phyloP scores from a whole-genome alignment of 495 filamentous ascomycete species.

The Penicillium herquei region DNA sequence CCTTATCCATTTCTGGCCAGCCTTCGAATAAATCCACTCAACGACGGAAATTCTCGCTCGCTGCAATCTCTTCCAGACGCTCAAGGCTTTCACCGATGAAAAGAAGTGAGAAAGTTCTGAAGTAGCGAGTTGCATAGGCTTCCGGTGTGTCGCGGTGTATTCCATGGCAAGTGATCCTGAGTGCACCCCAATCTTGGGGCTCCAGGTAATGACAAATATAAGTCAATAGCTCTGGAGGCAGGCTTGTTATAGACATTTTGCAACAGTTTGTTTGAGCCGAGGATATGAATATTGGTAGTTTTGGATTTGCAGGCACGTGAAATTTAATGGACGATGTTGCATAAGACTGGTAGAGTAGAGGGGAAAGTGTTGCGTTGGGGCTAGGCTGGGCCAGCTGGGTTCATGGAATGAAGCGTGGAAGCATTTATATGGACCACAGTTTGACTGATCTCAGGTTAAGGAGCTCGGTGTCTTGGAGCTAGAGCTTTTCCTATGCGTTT shows the following conservation, averaged over 20 bases:
- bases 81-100: constrained; percentile 5
- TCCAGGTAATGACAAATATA: constrained; percentile 4
- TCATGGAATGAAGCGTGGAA: no score
- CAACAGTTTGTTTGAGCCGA: not conserved
- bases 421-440: no score
- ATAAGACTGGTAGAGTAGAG: no score
- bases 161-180: constrained; percentile 6
- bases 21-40: constrained; percentile 2
- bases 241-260: constrained; percentile 5
- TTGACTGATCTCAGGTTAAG: no score
- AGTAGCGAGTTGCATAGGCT: constrained; percentile 7
- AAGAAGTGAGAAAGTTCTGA: constrained; percentile 3
- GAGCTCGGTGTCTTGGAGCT: no score
- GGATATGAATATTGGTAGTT: no score
- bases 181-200: constrained; percentile 5
- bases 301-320: no score
- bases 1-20: constrained; percentile 1
- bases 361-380: no score
- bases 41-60: not conserved
- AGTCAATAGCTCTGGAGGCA: constrained; percentile 6
- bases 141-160: constrained; percentile 3
- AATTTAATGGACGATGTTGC: no score
- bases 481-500: no score
- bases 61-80: constrained; percentile 3
- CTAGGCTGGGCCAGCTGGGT: no score